Evolutionary conservation across 1,284 basidiomycete species (phyloP).

Genomic region (Apiotrichum mycotoxinovorans): DNA sequence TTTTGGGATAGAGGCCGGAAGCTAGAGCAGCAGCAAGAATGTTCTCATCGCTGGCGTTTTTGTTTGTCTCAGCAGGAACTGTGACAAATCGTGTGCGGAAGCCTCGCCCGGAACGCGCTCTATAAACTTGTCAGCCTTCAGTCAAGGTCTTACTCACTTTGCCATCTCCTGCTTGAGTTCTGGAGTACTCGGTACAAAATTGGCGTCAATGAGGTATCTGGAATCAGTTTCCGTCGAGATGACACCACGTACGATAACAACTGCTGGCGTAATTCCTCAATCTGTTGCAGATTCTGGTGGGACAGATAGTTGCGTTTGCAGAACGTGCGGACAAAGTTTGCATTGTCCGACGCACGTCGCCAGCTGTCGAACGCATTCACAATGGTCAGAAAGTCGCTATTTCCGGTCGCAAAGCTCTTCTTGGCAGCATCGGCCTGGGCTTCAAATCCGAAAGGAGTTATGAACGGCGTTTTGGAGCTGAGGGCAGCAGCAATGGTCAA

Average conservation of each 20-base stretch:
- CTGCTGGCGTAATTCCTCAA: slow-evolving; percentile 94
- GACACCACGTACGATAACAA: slow-evolving; percentile 64
- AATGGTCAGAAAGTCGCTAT: slow-evolving; percentile 94
- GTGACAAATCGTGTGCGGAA: slow-evolving; percentile 70
- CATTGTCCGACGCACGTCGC: slow-evolving; percentile 71
- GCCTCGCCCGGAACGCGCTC: slow-evolving; percentile 67
- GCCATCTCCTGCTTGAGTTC: slow-evolving; percentile 68
- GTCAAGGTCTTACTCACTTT: slow-evolving; percentile 52
- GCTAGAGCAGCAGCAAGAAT: slow-evolving; percentile 79
- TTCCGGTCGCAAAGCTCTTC: slow-evolving; percentile 71
- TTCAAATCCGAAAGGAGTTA: slow-evolving; percentile 84
- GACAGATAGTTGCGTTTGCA: slow-evolving; percentile 82
- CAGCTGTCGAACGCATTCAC: slow-evolving; percentile 88
- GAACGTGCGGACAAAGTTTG: slow-evolving; percentile 63
- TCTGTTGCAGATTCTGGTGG: slow-evolving; percentile 89
- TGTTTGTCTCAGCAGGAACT: slow-evolving; percentile 69
- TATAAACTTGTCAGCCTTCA: slow-evolving; percentile 39
- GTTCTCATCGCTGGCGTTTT: slow-evolving; percentile 60
- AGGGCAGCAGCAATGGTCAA: slow-evolving; percentile 91
- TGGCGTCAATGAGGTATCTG: slow-evolving; percentile 72
- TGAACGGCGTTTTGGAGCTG: slow-evolving; percentile 89
- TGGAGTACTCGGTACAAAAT: slow-evolving; percentile 71
- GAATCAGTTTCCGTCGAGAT: neutral
- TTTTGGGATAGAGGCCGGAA: slow-evolving; percentile 88
- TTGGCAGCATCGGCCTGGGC: slow-evolving; percentile 83